Percentiles rank a stretch among this genome's conserved stretches.
Conservation (phyloP, 139 green algal species). For the Closterium sp. region DNA sequence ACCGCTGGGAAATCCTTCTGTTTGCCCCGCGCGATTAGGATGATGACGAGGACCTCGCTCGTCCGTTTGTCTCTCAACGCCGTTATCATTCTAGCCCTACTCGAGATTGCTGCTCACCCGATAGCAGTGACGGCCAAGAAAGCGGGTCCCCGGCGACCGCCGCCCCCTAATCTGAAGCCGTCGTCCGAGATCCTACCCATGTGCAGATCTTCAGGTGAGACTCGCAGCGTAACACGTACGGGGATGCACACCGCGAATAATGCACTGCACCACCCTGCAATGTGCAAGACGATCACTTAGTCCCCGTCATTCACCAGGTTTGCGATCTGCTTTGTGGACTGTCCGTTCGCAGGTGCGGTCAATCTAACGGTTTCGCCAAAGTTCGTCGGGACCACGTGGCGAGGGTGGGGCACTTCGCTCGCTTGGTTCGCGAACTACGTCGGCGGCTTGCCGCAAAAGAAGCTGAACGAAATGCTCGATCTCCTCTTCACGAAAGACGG, state of each 20-base stretch:
- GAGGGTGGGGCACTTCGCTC: not conserved
- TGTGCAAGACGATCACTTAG: too few relatives aligned
- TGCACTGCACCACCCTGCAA: too few relatives aligned
- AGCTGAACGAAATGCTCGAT: conserved; percentile 22
- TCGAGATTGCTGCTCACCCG: not conserved
- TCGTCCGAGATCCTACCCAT: not conserved
- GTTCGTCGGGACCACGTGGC: not conserved
- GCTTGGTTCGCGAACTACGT: not conserved
- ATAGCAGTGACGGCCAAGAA: not conserved
- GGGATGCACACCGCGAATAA: too few relatives aligned
- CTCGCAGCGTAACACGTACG: too few relatives aligned
- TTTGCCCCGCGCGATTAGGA: not conserved
- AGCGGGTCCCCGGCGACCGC: not conserved
- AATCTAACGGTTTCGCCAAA: not conserved
- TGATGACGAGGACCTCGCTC: not conserved
- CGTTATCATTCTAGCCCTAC: not conserved
- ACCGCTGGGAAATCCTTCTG: too few relatives aligned
- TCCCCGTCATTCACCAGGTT: too few relatives aligned
- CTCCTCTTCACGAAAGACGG: conserved; percentile 48
- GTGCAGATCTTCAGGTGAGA: not conserved
- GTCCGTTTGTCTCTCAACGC: not conserved
- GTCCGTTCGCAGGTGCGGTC: not conserved
- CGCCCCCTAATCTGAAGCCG: not conserved
- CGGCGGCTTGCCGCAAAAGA: not conserved
- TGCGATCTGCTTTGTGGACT: too few relatives aligned